Base-by-base conservation (phyloP, 129 eudicot species). In the Sambucus nigra region DNA sequence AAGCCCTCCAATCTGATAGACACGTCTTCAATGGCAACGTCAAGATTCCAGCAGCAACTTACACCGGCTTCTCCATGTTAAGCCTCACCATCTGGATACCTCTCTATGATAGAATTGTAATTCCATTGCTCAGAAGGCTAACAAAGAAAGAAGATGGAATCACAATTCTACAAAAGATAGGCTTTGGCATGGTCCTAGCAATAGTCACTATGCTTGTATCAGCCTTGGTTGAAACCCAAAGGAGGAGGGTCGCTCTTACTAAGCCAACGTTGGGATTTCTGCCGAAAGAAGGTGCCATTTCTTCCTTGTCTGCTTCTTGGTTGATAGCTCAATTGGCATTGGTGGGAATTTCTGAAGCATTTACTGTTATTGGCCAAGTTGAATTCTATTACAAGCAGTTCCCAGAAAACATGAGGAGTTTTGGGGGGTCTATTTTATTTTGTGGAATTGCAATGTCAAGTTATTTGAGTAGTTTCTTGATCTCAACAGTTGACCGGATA, bases 301-400 rank as follows among this genome's bases (percentile, higher is more conserved):
- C 94, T 0, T 62, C 82, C 8, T 76, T 84, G 94, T 80, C 88
- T 0, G 82, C 80, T 0, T 54, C 80, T 20, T 85, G 86, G 89
- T 23, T 85, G 25, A 61, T 80, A 17, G 91, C 95, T 6, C 95
- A 85, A 44, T 22, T 85, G 15, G 47, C 69, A 0, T 28, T 85
- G n/a, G 80, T 73, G 1, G 95, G 95, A 15, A 55, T 84, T 0
- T 80, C 94, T 0, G 94, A 84, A 57, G 78, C 81, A 20, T 80
- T 84, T 55, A 59, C 74, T n/a, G 40, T 78, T 0, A 76, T 80
- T 1, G 94, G 88, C 7, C 84, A 73, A 54, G 69, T 80, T 5
- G 94, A 84, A 76, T 84, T 84, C 50, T 84, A 75, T 62, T 84
- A 84, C 62, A 84, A 84, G 63, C 84, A 84, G 74, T 80, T 84